Percentiles rank a stretch among this genome's conserved stretches.
Conservation (phyloP, 306 rosid species). For the Prunus padus region DNA sequence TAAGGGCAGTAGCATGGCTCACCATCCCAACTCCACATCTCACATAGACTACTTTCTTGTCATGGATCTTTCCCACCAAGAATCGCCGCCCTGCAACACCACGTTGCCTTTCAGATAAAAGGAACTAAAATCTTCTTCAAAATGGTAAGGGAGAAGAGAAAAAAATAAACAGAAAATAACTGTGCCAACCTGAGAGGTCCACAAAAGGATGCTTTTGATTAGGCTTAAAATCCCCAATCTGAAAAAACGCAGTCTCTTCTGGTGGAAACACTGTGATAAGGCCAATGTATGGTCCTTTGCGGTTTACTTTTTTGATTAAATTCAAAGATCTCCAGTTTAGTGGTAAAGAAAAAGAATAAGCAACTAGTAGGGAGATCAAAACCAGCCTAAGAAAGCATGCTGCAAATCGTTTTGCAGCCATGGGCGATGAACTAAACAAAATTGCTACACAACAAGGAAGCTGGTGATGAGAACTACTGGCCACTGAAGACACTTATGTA, state of each 20-base stretch:
- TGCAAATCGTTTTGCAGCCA: constrained; percentile 3
- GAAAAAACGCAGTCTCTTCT: constrained; percentile 40
- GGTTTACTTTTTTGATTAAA: constrained; percentile 26
- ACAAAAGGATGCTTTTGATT: constrained; percentile 35
- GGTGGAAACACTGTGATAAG: constrained; percentile 38
- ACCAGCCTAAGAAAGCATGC: constrained; percentile 10
- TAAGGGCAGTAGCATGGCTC: constrained; percentile 2
- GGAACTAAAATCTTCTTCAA: background rate
- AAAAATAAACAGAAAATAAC: background rate
- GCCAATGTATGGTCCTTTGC: constrained; percentile 39
- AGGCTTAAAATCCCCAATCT: constrained; percentile 33
- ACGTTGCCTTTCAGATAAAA: background rate
- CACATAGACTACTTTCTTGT: constrained; percentile 43
- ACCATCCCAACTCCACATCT: constrained; percentile 47
- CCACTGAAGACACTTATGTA: background rate
- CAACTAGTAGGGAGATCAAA: background rate
- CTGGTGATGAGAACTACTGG: background rate
- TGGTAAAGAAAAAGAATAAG: constrained; percentile 22
- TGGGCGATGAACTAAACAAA: background rate
- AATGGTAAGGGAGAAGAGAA: background rate
- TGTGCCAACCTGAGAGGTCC: constrained; percentile 38
- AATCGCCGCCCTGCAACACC: constrained; percentile 42
- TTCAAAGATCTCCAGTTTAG: constrained; percentile 6
- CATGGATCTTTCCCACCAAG: constrained; percentile 35
- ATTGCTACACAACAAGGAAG: background rate